These are phyloP conservation scores for Penicillium antarcticum DNA, from an alignment of 495 filamentous ascomycete genomes.

Conservation along the genomic window DNA sequence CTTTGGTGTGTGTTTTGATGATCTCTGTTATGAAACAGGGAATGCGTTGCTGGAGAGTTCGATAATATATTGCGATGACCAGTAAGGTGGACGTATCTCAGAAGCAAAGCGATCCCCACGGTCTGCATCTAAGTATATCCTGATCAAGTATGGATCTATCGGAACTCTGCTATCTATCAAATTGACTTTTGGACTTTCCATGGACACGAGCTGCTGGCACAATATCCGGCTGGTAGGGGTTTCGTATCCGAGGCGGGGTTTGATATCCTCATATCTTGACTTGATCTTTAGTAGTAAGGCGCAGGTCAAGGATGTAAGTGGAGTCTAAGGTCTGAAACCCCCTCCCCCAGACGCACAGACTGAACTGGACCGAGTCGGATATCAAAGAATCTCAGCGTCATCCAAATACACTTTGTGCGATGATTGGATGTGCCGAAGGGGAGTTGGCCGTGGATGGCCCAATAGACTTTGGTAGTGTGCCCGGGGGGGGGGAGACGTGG, in stretches of 20 bases:
- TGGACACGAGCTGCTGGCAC: neutral
- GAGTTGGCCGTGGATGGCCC: constrained; percentile 4
- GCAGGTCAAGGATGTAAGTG: neutral
- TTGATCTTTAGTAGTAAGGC: neutral
- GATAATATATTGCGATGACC: no score
- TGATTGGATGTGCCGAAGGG: constrained; percentile 6
- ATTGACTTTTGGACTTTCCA: constrained; percentile 1
- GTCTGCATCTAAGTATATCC: neutral
- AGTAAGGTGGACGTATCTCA: neutral
- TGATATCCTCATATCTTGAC: neutral
- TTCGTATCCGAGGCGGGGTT: constrained; percentile 4
- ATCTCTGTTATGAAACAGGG: no score
- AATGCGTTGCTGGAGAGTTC: no score
- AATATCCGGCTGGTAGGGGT: constrained; percentile 1
- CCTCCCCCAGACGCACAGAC: constrained; percentile 13
- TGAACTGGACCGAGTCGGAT: constrained; percentile 14
- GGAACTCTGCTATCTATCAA: neutral
- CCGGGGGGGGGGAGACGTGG: neutral
- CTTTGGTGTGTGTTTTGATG: neutral
- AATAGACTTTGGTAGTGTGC: neutral
- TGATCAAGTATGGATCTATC: neutral
- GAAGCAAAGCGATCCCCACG: neutral
- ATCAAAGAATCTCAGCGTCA: constrained; percentile 24
- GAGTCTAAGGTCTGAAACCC: neutral
- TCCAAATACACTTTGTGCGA: neutral